Evolutionary conservation across 2,329 filamentous ascomycete genomes (phyloP).

Genomic region (Cryoendolithus antarcticus): DNA sequence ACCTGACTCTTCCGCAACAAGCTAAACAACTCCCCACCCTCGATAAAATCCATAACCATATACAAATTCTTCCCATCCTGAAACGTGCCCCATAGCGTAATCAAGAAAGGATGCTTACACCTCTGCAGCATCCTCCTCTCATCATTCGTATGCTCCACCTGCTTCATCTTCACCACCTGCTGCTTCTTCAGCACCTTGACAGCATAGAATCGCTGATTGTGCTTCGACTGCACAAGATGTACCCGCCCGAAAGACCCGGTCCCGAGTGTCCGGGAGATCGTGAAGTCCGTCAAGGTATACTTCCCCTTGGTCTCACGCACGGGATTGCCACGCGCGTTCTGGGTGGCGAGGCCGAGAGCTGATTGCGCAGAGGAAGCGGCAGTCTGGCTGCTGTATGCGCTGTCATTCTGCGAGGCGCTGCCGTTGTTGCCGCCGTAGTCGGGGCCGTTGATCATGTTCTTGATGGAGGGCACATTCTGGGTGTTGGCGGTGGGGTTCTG

Average conservation of each 20-base stretch:
- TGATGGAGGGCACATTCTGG: conserved; percentile 68
- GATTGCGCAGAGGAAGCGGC: conserved; percentile 27
- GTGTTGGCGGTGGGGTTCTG: conserved; percentile 13
- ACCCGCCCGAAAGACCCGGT: conserved; percentile 96
- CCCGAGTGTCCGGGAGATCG: conserved; percentile 78
- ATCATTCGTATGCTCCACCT: conserved; percentile 98
- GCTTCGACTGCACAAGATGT: conserved; percentile 91
- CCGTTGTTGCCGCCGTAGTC: conserved; percentile 25
- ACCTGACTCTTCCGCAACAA: conserved; percentile 83
- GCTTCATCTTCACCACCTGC: conserved; percentile 99
- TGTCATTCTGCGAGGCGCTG: conserved; percentile 24
- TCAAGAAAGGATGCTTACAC: conserved; percentile 94
- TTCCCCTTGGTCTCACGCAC: conserved; percentile 81
- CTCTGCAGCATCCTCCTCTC: conserved; percentile 91
- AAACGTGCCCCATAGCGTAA: conserved; percentile 97
- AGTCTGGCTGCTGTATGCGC: conserved; percentile 16
- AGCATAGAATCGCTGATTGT: conserved; percentile 96
- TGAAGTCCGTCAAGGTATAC: conserved; percentile 86
- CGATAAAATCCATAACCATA: conserved; percentile 99
- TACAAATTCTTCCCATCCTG: conserved; percentile 92
- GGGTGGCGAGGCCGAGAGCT: conserved; percentile 23
- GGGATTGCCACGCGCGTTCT: conserved; percentile 22
- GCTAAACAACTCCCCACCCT: conserved; percentile 94
- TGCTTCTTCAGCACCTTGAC: conserved; percentile 98
- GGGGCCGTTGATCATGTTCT: conserved; percentile 65